Evolutionary conservation across 2,329 filamentous ascomycete genomes (phyloP), one percentile per base, ranked within the genome.

Genomic region (Alternaria gaisen): DNA sequence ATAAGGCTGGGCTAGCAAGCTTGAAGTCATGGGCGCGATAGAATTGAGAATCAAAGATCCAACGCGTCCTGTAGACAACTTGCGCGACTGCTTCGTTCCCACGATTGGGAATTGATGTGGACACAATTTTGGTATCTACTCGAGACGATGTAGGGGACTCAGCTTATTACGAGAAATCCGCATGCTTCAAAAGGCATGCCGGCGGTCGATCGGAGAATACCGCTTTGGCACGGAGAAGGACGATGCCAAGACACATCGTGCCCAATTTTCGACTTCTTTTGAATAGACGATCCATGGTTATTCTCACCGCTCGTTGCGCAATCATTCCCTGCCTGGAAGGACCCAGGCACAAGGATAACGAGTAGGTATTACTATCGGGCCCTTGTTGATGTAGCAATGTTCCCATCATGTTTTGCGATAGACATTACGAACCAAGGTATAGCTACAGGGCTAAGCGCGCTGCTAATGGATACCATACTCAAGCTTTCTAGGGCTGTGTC

Each of bases 11-110:
- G 30, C 14, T 0, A 9, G 32, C 32, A 50, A 38, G 30, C 46
- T 50, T 36, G 22, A 2, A 22, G 8, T 11, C 30, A 36, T 30
- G 7, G 10, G 5, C 14, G 16, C 22, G 20, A 14, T 36, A 14
- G 20, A 4, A n/a, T 50, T 16, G 2, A 32, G 30, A 24, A 38
- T 38, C 20, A 2, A 12, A 47, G 32, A 54, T 32, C 38, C n/a
- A 53, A 46, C 46, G 40, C 40, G 57, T 51, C 52, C 36, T 41
- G 40, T 48, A 24, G 40, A 22, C 28, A 51, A 24, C 38, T 41
- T 36, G 57, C 30, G 40, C 32, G 32, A 36, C 24, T 44, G 28
- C 43, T 22, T 16, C 20, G 30, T 18, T n/a, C 20, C 22, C 28
- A 38, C 20, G 16, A 50, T 38, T 3, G 32, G 6, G 8, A 16